Evolutionary conservation across 805 yeast species (phyloP).

Genomic region (Wickerhamiella lipophila): DNA sequence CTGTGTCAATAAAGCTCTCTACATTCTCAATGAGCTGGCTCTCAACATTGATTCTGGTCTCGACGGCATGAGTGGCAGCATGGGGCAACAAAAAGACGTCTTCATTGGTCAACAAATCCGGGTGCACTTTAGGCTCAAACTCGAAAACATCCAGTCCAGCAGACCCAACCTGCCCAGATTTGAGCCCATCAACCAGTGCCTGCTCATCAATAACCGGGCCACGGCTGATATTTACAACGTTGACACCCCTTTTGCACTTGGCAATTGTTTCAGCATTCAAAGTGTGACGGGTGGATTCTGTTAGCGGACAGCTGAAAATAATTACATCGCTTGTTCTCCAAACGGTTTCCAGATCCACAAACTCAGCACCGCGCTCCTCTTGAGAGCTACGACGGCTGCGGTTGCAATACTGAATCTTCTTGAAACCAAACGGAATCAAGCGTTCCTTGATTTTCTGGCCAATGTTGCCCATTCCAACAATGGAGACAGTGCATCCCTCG

Average conservation of each 20-base stretch:
- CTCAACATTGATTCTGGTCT: constrained; percentile 67
- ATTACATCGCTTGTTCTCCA: constrained; percentile 52
- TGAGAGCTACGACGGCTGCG: constrained; percentile 35
- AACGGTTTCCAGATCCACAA: constrained; percentile 44
- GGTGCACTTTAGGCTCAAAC: constrained; percentile 46
- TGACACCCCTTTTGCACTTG: constrained; percentile 68
- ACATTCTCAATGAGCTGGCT: constrained; percentile 57
- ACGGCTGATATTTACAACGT: constrained; percentile 73
- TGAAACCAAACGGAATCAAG: constrained; percentile 37
- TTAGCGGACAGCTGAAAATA: constrained; percentile 67
- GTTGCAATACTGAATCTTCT: constrained; percentile 38
- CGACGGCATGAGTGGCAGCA: constrained; percentile 71
- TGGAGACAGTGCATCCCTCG: constrained; percentile 39
- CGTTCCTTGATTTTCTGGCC: constrained; percentile 44
- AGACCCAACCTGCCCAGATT: constrained; percentile 41
- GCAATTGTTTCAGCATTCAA: constrained; percentile 47
- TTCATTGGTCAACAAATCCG: constrained; percentile 38
- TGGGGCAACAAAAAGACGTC: constrained; percentile 68
- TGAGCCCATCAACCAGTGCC: constrained; percentile 39
- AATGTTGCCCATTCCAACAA: constrained; percentile 52
- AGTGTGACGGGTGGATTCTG: constrained; percentile 54
- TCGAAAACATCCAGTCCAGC: constrained; percentile 59
- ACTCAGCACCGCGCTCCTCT: constrained; percentile 36
- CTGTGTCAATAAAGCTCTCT: constrained; percentile 39
- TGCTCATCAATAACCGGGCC: constrained; percentile 64